phyloP scores from a whole-genome alignment of 129 eudicot species.

The Chrysanthemum lavandulifolium region DNA sequence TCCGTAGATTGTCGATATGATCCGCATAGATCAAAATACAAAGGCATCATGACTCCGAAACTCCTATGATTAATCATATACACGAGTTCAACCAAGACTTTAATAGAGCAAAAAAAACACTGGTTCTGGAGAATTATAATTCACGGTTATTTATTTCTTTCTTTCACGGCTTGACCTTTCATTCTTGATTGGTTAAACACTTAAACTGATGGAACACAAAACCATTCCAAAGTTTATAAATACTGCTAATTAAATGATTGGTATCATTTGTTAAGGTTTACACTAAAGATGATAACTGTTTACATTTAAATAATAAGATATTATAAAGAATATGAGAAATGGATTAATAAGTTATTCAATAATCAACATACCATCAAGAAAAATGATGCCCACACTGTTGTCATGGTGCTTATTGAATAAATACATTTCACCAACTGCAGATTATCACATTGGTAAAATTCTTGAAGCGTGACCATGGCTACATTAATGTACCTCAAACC shows the following conservation, averaged over 20 bases:
- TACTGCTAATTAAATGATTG: not conserved
- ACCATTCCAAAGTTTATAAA: too few species aligned
- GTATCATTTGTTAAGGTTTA: slow-evolving; percentile 2
- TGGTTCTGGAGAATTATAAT: too few species aligned
- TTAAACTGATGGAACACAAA: not conserved
- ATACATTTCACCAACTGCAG: slow-evolving; percentile 99
- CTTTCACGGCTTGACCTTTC: not conserved
- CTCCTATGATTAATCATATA: not conserved
- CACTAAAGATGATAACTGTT: slow-evolving; percentile 9
- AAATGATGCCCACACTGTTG: slow-evolving; percentile 93
- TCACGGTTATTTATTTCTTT: not conserved
- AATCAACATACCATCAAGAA: slow-evolving; percentile 76
- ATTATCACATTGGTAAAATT: slow-evolving; percentile 94
- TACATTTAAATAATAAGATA: not conserved
- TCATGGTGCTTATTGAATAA: slow-evolving; percentile 86
- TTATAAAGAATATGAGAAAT: not conserved
- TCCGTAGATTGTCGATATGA: slow-evolving; percentile 89
- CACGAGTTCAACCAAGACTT: not conserved
- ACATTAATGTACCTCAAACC: slow-evolving; percentile 91
- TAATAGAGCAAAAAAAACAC: not conserved
- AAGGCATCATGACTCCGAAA: not conserved
- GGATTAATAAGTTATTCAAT: not conserved
- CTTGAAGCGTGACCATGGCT: slow-evolving; percentile 98
- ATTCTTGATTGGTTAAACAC: not conserved
- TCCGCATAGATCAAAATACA: slow-evolving; percentile 48